phyloP scores from a whole-genome alignment of 2,329 filamentous ascomycete genomes.

The Dactylellina parvicollis region DNA sequence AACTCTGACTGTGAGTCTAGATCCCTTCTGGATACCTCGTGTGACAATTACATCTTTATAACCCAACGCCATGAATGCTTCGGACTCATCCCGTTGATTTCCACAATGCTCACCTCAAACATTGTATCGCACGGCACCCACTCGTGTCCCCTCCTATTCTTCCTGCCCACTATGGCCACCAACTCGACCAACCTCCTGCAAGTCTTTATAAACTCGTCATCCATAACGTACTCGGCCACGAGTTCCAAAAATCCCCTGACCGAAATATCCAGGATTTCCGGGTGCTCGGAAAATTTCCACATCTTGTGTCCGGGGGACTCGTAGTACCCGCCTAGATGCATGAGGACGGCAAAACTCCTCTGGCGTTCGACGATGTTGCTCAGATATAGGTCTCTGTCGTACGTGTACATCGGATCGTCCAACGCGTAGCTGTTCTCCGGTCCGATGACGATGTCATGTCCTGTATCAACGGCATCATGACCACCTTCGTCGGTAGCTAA shows the following conservation, averaged over 20 bases:
- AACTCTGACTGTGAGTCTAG: too few species aligned
- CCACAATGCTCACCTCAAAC: neutral
- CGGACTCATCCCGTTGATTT: neutral
- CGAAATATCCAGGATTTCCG: neutral
- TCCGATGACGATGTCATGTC: neutral
- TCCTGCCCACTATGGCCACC: neutral
- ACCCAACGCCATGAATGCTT: neutral
- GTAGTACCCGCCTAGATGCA: neutral
- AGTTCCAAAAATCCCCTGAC: constrained; percentile 12
- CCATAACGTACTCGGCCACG: neutral
- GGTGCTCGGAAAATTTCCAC: neutral
- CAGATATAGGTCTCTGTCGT: neutral
- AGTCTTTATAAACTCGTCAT: neutral
- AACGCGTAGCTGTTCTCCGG: neutral
- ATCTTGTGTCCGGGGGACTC: neutral
- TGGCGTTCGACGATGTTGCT: neutral
- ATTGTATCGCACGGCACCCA: neutral
- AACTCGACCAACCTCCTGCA: neutral
- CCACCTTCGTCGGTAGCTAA: neutral
- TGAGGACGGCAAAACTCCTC: neutral
- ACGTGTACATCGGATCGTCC: neutral
- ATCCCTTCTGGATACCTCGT: neutral
- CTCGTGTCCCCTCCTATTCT: neutral
- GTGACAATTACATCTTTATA: too few species aligned
- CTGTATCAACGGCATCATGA: too few species aligned